Conservation (phyloP, 768 basidiomycete species). For the Phanerodontia chrysosporium region DNA sequence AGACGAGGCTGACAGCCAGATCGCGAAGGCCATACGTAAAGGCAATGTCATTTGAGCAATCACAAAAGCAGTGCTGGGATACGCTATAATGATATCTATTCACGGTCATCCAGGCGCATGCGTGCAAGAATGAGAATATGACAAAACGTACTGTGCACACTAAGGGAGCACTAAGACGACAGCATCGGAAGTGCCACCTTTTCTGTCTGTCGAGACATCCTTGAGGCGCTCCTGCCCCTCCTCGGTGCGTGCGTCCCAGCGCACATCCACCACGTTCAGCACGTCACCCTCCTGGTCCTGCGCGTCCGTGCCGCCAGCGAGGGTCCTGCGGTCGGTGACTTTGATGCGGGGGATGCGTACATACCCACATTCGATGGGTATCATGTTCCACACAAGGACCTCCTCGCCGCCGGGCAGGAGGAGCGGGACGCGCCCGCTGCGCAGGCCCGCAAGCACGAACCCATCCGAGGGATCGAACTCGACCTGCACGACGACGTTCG, state of each 20-base stretch:
- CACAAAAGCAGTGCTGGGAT: not conserved
- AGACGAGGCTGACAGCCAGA: constrained; percentile 26
- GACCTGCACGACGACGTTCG: constrained; percentile 66
- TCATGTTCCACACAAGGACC: constrained; percentile 58
- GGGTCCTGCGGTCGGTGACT: constrained; percentile 46
- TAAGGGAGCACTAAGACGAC: constrained; percentile 5
- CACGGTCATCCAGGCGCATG: too few species aligned
- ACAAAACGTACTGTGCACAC: too few species aligned
- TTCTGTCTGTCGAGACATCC: not conserved
- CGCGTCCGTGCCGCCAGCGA: constrained; percentile 16
- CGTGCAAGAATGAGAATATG: too few species aligned
- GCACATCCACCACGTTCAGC: constrained; percentile 52
- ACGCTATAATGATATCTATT: not conserved
- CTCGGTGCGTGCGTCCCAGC: constrained; percentile 32
- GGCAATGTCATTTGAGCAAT: constrained; percentile 16
- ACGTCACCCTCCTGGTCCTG: constrained; percentile 39
- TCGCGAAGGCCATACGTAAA: constrained; percentile 25
- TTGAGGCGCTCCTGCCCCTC: not conserved
- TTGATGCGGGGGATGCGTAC: constrained; percentile 57
- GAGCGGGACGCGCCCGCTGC: constrained; percentile 61
- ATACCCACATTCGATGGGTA: constrained; percentile 73
- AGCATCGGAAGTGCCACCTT: not conserved
- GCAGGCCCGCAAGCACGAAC: constrained; percentile 80
- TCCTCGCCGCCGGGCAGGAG: constrained; percentile 74
- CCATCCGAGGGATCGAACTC: constrained; percentile 64